Conservation (phyloP, 306 rosid species). For the Prunus mira region DNA sequence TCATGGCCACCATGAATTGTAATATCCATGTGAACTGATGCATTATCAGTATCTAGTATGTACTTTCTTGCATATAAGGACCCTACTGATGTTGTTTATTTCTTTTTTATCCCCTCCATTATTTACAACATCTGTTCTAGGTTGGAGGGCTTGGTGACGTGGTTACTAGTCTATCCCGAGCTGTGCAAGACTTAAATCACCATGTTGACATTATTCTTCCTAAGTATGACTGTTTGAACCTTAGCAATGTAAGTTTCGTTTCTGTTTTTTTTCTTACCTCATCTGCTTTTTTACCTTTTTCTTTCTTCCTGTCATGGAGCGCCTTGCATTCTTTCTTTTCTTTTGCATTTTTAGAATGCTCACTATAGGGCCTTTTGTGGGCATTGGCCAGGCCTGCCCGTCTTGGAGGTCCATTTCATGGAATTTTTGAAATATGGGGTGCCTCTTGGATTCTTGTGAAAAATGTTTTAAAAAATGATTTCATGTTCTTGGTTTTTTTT, state of each 20-base stretch:
- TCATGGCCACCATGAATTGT: background rate
- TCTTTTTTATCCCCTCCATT: background rate
- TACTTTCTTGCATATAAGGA: background rate
- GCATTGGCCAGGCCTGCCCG: background rate
- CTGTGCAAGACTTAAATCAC: slow-evolving; percentile 79
- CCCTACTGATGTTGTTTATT: background rate
- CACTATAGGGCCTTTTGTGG: background rate
- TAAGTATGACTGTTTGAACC: slow-evolving; percentile 85
- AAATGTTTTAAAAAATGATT: no score
- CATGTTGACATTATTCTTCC: slow-evolving; percentile 76
- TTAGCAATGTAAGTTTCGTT: slow-evolving; percentile 70
- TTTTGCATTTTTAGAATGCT: background rate
- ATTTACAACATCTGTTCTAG: slow-evolving; percentile 36
- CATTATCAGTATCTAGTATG: background rate
- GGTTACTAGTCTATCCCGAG: slow-evolving; percentile 82
- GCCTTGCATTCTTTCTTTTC: background rate
- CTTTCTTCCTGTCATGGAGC: background rate
- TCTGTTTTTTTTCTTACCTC: slow-evolving; percentile 20
- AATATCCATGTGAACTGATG: background rate
- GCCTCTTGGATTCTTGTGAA: background rate
- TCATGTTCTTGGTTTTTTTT: background rate
- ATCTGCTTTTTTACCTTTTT: background rate
- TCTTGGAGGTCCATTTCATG: background rate
- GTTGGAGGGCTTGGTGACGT: slow-evolving; percentile 98
- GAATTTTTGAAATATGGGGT: background rate